Base-by-base conservation (phyloP, 768 basidiomycete species). In the Candolleomyces eurysporus region DNA sequence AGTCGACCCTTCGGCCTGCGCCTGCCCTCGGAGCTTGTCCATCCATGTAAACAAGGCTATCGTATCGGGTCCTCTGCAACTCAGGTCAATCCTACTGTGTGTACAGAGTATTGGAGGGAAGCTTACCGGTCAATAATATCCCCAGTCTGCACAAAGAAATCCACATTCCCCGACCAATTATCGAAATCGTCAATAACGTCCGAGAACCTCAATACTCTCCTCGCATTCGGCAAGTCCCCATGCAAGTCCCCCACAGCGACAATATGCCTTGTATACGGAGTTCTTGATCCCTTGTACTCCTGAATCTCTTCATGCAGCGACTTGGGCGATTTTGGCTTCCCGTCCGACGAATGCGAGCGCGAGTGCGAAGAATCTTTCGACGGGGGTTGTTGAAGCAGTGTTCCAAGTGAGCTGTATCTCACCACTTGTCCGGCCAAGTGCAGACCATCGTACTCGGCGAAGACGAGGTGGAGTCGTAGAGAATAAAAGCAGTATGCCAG, bases 211-310 rank as follows among this genome's bases (percentile, higher is more conserved):
- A 98, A 78, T 21, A 98, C 94, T 46, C 79, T 82, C 64, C 82
- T 83, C 11, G 94, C 89, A 70, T 96, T 96, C 0, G 79, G 77
- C 31, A 92, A 68, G 75, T 97, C 94, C 0, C 96, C 95, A 66
- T 98, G 96, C 39, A 98, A 74, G 67, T 98, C 96, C 0, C 94
- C 95, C 0, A 97, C 89, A 11, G 93, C 95, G 0, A 96, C 86
- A 22, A 98, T 90, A 63, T 84, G 85, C 6, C 82, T 72, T 45
- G 71, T 73, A 63, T 79, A 82, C 6, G 76, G 71, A 49, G 66
- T 63, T 46, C 74, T 64, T 17, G 63, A 61, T 10, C 46, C 59
- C 1, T 57, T 13, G 60, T 61, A 61, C 8, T 39, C 22, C 31
- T 50, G 32, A 16, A 61, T 57, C 8, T 55, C 31, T 16, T 45